These are phyloP conservation scores for Prunus armeniaca DNA, from an alignment of 306 rosid species.

Conservation along the genomic window DNA sequence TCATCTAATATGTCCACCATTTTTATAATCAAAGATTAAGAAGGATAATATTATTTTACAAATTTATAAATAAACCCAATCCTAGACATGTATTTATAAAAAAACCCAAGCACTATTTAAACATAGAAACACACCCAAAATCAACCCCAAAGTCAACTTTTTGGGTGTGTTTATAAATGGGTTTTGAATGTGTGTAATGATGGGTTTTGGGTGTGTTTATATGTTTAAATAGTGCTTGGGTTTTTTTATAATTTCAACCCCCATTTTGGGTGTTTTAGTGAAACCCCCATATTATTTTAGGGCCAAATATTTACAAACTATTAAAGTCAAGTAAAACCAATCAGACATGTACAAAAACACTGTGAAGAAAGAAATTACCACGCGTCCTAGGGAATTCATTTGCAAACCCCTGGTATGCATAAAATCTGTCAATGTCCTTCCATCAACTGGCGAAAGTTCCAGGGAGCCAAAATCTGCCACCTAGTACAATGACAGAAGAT, in stretches of 20 bases:
- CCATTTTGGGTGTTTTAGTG: too few relatives aligned
- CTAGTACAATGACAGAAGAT: conserved; percentile 41
- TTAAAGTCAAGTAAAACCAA: not conserved
- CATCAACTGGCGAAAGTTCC: conserved; percentile 99
- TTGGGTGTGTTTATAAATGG: too few relatives aligned
- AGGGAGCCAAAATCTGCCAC: conserved; percentile 99
- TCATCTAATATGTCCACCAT: not conserved
- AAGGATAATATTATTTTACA: not conserved
- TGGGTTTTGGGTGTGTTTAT: too few relatives aligned
- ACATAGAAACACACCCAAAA: too few relatives aligned
- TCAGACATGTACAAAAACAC: not conserved
- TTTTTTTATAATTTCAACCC: too few relatives aligned
- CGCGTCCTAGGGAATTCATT: conserved; percentile 86
- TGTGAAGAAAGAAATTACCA: conserved; percentile 41
- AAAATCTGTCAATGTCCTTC: conserved; percentile 95
- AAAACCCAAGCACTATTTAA: too few relatives aligned
- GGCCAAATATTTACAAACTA: not conserved
- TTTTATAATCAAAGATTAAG: not conserved
- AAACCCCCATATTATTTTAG: not conserved
- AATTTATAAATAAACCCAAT: too few relatives aligned
- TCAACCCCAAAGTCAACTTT: too few relatives aligned
- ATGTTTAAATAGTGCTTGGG: too few relatives aligned
- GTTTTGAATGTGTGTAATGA: too few relatives aligned
- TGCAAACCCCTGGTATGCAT: conserved; percentile 97
- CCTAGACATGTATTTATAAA: too few relatives aligned